A percentile compares a stretch with the other conserved stretches of the same genome.
Evolutionary conservation across 345 rosid species (phyloP).

Genomic region (Erysimum cheiranthoides): DNA sequence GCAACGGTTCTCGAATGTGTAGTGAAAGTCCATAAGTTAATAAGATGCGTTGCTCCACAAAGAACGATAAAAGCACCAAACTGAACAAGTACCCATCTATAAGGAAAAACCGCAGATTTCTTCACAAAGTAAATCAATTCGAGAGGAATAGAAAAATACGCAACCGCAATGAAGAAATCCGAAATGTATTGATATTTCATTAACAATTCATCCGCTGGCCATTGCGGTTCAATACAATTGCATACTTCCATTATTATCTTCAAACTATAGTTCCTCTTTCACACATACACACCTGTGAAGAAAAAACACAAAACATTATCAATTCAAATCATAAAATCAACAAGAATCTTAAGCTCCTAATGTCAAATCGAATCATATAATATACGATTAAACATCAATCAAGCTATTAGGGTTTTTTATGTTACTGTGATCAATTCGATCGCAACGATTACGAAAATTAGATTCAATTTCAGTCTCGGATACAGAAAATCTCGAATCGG

Average conservation of each 20-base stretch:
- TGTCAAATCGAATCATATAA: background rate
- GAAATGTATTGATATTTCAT: conserved; percentile 98
- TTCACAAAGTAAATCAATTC: conserved; percentile 97
- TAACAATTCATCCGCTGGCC: conserved; percentile 89
- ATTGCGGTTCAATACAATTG: conserved; percentile 93
- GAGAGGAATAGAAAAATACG: conserved; percentile 95
- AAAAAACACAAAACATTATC: background rate
- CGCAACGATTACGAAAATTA: conserved; percentile 1
- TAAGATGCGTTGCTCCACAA: conserved; percentile 98
- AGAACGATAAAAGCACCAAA: conserved; percentile 98
- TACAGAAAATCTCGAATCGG: conserved; percentile 6
- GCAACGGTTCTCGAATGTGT: conserved; percentile 81
- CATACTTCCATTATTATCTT: conserved; percentile 69
- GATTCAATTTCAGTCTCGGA: background rate
- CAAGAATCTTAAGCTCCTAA: background rate
- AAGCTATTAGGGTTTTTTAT: conserved; percentile 9
- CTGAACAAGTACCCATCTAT: conserved; percentile 98
- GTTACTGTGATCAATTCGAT: conserved; percentile 12
- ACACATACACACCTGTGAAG: conserved; percentile 44
- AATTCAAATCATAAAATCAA: too few relatives aligned
- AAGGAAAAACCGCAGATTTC: conserved; percentile 92
- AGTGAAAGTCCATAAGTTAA: conserved; percentile 88
- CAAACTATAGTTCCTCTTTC: conserved; percentile 34
- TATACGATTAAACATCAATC: background rate
- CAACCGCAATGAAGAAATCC: conserved; percentile 96